A percentile compares a stretch with the other conserved stretches of the same genome.
These are phyloP conservation scores for Arabidopsis thaliana DNA, from an alignment of 345 rosid genomes.

Conservation along the genomic window DNA sequence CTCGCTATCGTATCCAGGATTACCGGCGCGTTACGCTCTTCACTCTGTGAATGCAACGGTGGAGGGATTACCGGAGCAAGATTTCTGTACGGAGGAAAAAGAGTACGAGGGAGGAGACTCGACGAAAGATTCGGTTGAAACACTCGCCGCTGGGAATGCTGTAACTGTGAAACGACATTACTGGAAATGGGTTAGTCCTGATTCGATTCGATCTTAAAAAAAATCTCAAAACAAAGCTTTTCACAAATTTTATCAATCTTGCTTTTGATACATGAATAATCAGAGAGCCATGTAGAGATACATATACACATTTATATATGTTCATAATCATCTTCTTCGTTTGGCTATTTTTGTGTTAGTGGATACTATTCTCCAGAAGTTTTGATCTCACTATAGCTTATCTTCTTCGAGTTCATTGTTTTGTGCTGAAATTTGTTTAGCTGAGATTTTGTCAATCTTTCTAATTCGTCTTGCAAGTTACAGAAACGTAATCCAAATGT, in stretches of 20 bases:
- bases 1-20: constrained; percentile 81
- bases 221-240: background rate
- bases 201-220: constrained; percentile 50
- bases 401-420: background rate
- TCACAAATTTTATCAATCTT: background rate
- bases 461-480: constrained; percentile 1
- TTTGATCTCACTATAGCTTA: constrained; percentile 18
- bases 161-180: constrained; percentile 76
- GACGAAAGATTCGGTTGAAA: constrained; percentile 46
- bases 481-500: constrained; percentile 9
- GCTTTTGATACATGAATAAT: background rate
- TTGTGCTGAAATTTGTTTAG: background rate
- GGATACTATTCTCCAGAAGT: background rate
- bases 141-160: constrained; percentile 54
- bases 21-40: constrained; percentile 76
- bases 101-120: constrained; percentile 56
- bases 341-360: constrained; percentile 15
- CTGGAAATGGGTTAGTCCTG: constrained; percentile 88
- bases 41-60: constrained; percentile 74
- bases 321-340: background rate
- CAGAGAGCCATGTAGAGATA: constrained; percentile 13
- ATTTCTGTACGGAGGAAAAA: constrained; percentile 69
- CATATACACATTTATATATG: background rate
- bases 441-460: background rate
- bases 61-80: constrained; percentile 86